A percentile compares a stretch with the other conserved stretches of the same genome.
Conservation (phyloP, 2,329 filamentous ascomycete genomes). For the Pyrenochaeta sp. region DNA sequence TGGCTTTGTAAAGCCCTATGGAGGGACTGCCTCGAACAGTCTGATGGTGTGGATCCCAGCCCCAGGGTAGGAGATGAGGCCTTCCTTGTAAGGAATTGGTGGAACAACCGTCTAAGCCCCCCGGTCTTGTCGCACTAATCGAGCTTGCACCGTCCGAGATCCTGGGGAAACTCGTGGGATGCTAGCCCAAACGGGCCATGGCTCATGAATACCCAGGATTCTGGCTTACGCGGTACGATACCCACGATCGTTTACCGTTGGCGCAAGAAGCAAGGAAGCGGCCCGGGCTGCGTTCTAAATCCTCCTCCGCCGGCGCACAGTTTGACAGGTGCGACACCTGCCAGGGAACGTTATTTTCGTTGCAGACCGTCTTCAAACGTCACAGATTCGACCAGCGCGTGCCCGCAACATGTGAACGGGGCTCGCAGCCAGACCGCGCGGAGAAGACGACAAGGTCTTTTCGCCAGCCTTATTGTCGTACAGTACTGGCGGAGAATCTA, state of each 20-base stretch:
- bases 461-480: background rate
- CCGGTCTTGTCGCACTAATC: slow-evolving; percentile 24
- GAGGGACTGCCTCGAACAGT: slow-evolving; percentile 23
- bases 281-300: background rate
- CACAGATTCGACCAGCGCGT: background rate
- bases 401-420: background rate
- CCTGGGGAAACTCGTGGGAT: slow-evolving; percentile 31
- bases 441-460: background rate
- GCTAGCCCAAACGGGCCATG: slow-evolving; percentile 19
- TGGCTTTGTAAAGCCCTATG: slow-evolving; percentile 23
- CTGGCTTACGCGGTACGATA: slow-evolving; percentile 14
- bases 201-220: slow-evolving; percentile 15
- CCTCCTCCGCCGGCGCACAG: background rate
- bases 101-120: slow-evolving; percentile 30
- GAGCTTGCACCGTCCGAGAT: slow-evolving; percentile 22
- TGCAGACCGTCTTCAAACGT: slow-evolving; percentile 1
- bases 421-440: background rate
- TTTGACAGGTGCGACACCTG: slow-evolving; percentile 8
- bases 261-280: slow-evolving; percentile 1
- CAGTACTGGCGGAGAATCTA: slow-evolving; percentile 15
- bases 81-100: slow-evolving; percentile 33
- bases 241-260: slow-evolving; percentile 6
- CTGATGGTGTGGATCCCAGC: slow-evolving; percentile 24
- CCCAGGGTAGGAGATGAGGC: slow-evolving; percentile 25
- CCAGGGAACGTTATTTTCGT: slow-evolving; percentile 2